These are phyloP conservation scores for Boletus edulis DNA, from an alignment of 768 basidiomycete species.

Conservation along the genomic window DNA sequence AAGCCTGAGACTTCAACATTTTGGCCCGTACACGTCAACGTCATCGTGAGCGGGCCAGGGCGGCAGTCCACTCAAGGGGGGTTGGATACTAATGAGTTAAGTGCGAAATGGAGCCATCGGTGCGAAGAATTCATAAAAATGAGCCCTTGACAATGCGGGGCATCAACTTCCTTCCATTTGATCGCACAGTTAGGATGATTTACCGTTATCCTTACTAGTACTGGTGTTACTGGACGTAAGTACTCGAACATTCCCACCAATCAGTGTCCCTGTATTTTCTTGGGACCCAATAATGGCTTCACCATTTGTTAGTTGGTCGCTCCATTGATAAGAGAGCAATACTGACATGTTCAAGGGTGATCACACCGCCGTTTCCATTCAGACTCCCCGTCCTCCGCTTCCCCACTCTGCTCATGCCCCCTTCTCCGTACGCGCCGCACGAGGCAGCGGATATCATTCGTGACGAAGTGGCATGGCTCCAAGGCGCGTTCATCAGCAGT, in stretches of 20 bases:
- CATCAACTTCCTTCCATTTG: not conserved
- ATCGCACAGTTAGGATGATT: not conserved
- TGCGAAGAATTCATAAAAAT: not conserved
- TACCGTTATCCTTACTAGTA: not conserved
- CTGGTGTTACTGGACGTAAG: not conserved
- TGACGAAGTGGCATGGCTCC: conserved; percentile 19
- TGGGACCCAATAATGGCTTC: not conserved
- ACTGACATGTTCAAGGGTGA: not conserved
- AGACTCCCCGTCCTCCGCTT: not conserved
- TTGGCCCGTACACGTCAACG: not conserved
- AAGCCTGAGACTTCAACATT: conserved; percentile 12
- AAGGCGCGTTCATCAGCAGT: conserved; percentile 21
- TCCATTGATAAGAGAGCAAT: conserved; percentile 3
- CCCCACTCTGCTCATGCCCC: conserved; percentile 3
- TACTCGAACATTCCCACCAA: conserved; percentile 3
- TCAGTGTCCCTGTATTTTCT: conserved; percentile 1
- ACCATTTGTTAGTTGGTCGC: not conserved
- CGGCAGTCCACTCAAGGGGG: not conserved
- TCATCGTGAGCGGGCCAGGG: not conserved
- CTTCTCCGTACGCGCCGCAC: not conserved
- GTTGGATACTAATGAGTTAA: not conserved
- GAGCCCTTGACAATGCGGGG: not conserved
- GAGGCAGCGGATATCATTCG: not conserved
- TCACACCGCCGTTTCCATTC: not conserved
- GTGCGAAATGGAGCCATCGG: not conserved